Evolutionary conservation across 1,139 yeast genomes (phyloP).

Genomic region (Magnusiomyces sp.): DNA sequence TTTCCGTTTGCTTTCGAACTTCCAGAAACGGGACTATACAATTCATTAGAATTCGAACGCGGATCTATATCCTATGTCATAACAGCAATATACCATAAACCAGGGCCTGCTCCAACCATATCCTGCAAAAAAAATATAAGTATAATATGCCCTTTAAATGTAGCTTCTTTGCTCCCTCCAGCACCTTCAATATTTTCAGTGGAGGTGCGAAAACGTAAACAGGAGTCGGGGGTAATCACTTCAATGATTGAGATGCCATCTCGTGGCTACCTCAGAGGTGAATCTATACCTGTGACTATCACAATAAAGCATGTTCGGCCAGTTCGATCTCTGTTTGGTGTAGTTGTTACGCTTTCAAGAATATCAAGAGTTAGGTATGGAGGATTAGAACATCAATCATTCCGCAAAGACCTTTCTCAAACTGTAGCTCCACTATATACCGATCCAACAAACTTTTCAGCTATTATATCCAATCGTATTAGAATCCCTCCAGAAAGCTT

Average conservation of each 20-base stretch:
- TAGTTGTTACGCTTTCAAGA: conserved; percentile 70
- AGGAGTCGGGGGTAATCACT: conserved; percentile 25
- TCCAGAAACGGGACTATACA: conserved; percentile 61
- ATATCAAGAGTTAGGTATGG: conserved; percentile 69
- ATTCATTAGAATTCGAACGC: conserved; percentile 74
- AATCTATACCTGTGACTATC: conserved; percentile 62
- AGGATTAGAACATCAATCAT: conserved; percentile 48
- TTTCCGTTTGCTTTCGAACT: conserved; percentile 77
- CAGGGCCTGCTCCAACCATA: conserved; percentile 21
- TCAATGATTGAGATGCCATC: conserved; percentile 52
- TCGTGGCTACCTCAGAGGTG: conserved; percentile 73
- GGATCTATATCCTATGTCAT: conserved; percentile 70
- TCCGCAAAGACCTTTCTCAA: conserved; percentile 78
- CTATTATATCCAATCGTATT: conserved; percentile 54
- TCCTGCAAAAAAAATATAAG: conserved; percentile 40
- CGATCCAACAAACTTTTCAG: conserved; percentile 54
- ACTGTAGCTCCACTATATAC: conserved; percentile 69
- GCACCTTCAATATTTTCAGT: conserved; percentile 59
- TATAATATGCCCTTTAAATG: conserved; percentile 67
- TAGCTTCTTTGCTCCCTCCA: conserved; percentile 55
- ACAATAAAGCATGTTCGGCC: conserved; percentile 60
- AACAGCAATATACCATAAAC: conserved; percentile 44
- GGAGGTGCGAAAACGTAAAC: conserved; percentile 35
- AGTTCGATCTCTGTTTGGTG: conserved; percentile 64
- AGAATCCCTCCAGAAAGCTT: conserved; percentile 79